A percentile compares a stretch with the other conserved stretches of the same genome.
phyloP scores from a whole-genome alignment of 1,139 yeast species.

The Geotrichum histeridarum region DNA sequence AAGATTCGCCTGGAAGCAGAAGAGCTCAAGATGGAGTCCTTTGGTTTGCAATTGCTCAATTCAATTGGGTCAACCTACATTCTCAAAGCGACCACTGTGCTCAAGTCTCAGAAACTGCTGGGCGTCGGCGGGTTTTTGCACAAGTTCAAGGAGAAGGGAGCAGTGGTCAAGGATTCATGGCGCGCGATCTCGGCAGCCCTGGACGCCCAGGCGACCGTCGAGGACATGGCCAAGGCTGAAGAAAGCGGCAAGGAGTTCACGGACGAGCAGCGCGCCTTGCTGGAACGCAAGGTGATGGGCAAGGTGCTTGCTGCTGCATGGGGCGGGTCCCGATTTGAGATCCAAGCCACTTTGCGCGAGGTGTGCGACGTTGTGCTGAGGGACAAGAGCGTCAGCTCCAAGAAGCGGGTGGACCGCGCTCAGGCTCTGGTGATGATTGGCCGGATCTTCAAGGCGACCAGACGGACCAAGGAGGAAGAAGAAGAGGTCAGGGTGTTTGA shows the following conservation, averaged over 20 bases:
- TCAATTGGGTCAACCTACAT: constrained; percentile 75
- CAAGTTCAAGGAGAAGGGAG: constrained; percentile 80
- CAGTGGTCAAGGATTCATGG: constrained; percentile 79
- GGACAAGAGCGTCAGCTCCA: constrained; percentile 55
- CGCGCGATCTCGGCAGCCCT: constrained; percentile 81
- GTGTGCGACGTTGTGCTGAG: constrained; percentile 75
- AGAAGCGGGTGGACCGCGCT: constrained; percentile 68
- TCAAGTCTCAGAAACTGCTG: constrained; percentile 68
- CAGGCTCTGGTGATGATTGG: constrained; percentile 73
- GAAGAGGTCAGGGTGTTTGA: constrained; percentile 91
- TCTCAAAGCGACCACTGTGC: constrained; percentile 55
- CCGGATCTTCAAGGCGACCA: constrained; percentile 57
- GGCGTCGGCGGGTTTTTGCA: constrained; percentile 85
- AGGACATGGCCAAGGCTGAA: constrained; percentile 53
- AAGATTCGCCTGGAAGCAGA: constrained; percentile 82
- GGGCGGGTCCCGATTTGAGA: constrained; percentile 89
- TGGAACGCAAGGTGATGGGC: constrained; percentile 83
- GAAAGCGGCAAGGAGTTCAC: constrained; percentile 59
- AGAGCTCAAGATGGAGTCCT: constrained; percentile 84
- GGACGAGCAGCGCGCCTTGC: constrained; percentile 73
- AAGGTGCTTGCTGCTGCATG: constrained; percentile 93
- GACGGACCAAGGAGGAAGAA: constrained; percentile 77
- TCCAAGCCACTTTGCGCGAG: constrained; percentile 75
- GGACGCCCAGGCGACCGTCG: constrained; percentile 83
- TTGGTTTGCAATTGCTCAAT: constrained; percentile 85